Conservation (phyloP, 2,329 filamentous ascomycete genomes). For the Aspergillus novofumigatus region DNA sequence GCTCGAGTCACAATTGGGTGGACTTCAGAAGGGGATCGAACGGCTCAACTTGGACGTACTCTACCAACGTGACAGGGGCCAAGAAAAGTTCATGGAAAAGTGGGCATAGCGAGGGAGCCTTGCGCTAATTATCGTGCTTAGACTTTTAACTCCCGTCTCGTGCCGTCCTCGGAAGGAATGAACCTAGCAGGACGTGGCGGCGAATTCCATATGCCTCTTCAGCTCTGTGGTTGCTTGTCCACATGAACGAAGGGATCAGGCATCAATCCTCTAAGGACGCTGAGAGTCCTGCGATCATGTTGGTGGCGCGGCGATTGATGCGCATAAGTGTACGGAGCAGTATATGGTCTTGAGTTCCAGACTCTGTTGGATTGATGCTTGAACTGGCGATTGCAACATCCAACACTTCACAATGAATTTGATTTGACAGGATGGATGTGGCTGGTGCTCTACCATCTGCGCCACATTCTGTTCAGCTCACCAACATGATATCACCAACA, state of each 20-base stretch:
- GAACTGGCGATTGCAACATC: neutral
- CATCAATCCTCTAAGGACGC: neutral
- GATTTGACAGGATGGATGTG: conserved; percentile 1
- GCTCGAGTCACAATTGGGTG: conserved; percentile 28
- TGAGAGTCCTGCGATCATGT: neutral
- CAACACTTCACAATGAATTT: neutral
- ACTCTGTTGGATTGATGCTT: neutral
- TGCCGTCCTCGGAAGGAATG: neutral
- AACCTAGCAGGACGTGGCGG: neutral
- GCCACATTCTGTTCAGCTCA: conserved; percentile 1
- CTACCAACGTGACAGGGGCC: conserved; percentile 27
- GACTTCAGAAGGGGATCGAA: conserved; percentile 31
- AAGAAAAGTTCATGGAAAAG: conserved; percentile 29
- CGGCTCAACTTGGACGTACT: conserved; percentile 31
- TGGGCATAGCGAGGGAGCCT: conserved; percentile 21
- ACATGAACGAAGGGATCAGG: neutral
- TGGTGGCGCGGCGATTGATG: neutral
- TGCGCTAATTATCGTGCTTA: neutral
- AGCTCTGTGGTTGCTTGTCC: neutral
- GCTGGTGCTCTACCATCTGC: conserved; percentile 2
- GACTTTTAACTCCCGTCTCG: neutral
- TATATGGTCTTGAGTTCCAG: neutral
- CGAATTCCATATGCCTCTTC: neutral
- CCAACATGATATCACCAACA: neutral
- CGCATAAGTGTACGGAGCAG: neutral